Conservation (phyloP, 257 asterid genomes). For the Scutellaria baicalensis region DNA sequence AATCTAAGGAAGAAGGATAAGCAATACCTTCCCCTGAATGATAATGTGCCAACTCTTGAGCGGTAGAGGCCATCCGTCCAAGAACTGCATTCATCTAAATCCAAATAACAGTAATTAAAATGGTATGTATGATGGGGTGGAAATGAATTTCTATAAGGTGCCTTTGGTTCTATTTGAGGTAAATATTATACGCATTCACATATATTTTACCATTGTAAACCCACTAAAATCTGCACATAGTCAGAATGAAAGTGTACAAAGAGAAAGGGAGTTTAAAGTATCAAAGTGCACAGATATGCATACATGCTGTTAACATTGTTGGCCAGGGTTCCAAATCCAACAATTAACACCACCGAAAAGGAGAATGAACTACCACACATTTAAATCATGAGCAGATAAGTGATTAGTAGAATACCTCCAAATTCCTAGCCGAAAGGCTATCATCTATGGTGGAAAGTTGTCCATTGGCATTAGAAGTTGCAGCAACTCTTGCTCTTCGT, state of each 20-base stretch:
- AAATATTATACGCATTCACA: background rate
- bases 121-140: background rate
- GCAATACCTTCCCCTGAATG: slow-evolving; percentile 93
- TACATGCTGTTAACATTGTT: background rate
- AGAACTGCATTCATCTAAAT: slow-evolving; percentile 86
- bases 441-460: slow-evolving; percentile 73
- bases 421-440: slow-evolving; percentile 83
- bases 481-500: slow-evolving; percentile 88
- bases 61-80: slow-evolving; percentile 82
- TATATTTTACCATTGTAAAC: background rate
- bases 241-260: background rate
- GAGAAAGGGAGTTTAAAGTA: background rate
- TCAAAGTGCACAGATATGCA: slow-evolving; percentile 7
- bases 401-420: slow-evolving; percentile 52
- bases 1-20: slow-evolving; percentile 14
- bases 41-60: slow-evolving; percentile 89
- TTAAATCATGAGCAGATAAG: background rate
- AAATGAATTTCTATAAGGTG: slow-evolving; percentile 7
- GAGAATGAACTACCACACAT: background rate
- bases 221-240: background rate
- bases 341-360: background rate
- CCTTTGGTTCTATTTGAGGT: background rate
- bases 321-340: background rate
- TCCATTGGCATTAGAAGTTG: slow-evolving; percentile 82
- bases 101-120: slow-evolving; percentile 14